phyloP scores from a whole-genome alignment of 2,329 filamentous ascomycete genomes.

The Colletotrichum sp. region DNA sequence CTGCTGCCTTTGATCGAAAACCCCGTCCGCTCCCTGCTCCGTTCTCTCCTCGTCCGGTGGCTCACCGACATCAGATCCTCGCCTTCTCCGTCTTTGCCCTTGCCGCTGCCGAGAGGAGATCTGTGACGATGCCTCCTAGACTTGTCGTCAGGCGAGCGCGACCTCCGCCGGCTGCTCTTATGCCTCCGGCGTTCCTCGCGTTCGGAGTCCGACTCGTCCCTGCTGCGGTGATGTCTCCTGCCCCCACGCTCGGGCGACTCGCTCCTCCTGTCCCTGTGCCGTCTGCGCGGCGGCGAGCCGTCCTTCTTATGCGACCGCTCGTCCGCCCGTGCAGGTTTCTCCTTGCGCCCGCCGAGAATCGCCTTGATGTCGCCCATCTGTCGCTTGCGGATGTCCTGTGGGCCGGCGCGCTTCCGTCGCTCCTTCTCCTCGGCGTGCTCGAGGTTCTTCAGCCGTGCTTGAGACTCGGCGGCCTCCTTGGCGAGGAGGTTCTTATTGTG shows the following conservation, averaged over 20 bases:
- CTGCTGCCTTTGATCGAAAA: constrained; percentile 2
- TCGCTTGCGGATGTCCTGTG: constrained; percentile 57
- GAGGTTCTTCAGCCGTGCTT: constrained; percentile 70
- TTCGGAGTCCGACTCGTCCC: constrained; percentile 3
- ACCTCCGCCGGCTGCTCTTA: constrained; percentile 25
- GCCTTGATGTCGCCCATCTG: constrained; percentile 67
- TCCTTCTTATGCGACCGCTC: constrained; percentile 6
- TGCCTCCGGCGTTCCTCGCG: constrained; percentile 16
- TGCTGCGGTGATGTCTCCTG: background rate
- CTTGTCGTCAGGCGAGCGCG: constrained; percentile 34
- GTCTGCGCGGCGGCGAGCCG: background rate
- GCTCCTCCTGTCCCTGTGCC: constrained; percentile 8
- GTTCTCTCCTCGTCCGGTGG: background rate
- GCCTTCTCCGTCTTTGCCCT: constrained; percentile 13
- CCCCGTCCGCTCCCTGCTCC: background rate
- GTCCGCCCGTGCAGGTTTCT: constrained; percentile 8
- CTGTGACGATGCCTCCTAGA: constrained; percentile 35
- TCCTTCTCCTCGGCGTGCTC: constrained; percentile 53
- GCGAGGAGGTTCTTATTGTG: constrained; percentile 89
- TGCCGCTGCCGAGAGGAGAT: constrained; percentile 22
- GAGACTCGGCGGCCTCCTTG: constrained; percentile 82
- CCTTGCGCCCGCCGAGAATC: constrained; percentile 51
- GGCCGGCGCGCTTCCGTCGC: constrained; percentile 49
- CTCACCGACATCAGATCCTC: background rate
- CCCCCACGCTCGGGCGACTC: constrained; percentile 11